phyloP scores from a whole-genome alignment of 306 rosid species.

The Prunus mira region DNA sequence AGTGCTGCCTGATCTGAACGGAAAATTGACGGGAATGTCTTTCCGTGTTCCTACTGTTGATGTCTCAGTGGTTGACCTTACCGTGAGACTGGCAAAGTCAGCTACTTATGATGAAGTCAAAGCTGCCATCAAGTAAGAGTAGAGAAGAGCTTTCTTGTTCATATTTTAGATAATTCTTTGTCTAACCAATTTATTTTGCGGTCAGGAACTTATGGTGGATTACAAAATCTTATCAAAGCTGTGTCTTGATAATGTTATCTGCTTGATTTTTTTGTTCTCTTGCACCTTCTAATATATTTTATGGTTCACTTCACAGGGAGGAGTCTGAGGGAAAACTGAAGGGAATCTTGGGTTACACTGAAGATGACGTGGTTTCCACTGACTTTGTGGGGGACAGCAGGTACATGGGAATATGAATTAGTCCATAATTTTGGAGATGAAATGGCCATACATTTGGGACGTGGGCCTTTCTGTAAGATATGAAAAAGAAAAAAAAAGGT shows the following conservation, averaged over 20 bases:
- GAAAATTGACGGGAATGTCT: slow-evolving; percentile 84
- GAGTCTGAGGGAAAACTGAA: slow-evolving; percentile 73
- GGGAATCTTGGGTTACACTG: slow-evolving; percentile 75
- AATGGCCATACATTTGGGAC: background rate
- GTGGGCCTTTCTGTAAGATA: background rate
- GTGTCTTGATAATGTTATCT: background rate
- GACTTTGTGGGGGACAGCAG: slow-evolving; percentile 74
- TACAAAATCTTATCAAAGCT: background rate
- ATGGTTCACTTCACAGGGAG: slow-evolving; percentile 42
- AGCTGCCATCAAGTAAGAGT: slow-evolving; percentile 64
- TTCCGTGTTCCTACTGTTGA: slow-evolving; percentile 79
- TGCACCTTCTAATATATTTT: background rate
- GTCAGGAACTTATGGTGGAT: background rate
- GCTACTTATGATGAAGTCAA: slow-evolving; percentile 58
- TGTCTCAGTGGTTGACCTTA: slow-evolving; percentile 81
- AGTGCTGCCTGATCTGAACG: slow-evolving; percentile 65
- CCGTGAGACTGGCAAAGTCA: slow-evolving; percentile 55
- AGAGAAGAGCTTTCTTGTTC: background rate
- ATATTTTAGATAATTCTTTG: background rate
- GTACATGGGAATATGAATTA: slow-evolving; percentile 14
- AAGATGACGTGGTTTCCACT: slow-evolving; percentile 70
- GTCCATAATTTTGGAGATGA: background rate
- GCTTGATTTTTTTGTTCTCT: background rate
- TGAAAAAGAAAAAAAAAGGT: too few species aligned
- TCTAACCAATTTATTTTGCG: background rate